phyloP scores from a whole-genome alignment of 148 eudicot genomes.

The Talinum fruticosum region DNA sequence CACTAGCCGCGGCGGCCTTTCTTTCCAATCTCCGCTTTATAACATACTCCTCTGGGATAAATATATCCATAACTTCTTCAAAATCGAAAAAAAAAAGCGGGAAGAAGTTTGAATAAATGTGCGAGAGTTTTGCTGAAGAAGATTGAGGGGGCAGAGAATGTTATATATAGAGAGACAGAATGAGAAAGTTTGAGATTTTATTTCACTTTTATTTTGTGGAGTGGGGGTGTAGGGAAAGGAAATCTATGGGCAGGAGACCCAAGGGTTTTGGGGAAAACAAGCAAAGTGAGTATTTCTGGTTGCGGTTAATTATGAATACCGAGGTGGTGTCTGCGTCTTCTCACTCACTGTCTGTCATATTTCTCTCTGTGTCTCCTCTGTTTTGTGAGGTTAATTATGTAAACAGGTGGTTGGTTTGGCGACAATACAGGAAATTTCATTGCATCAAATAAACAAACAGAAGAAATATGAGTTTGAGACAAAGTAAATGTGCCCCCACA shows the following conservation, averaged over 20 bases:
- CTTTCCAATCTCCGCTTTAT: not conserved
- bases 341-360: not conserved
- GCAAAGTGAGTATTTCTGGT: not conserved
- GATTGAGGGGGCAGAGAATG: not conserved
- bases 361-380: not conserved
- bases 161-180: not conserved
- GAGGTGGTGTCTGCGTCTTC: not conserved
- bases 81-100: not conserved
- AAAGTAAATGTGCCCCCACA: not conserved
- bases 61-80: not conserved
- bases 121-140: not conserved
- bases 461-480: not conserved
- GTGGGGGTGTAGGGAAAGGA: not conserved
- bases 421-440: not conserved
- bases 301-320: not conserved
- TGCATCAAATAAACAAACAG: not conserved
- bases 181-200: not conserved
- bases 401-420: not conserved
- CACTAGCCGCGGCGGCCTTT: not conserved
- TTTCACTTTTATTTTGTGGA: not conserved
- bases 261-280: not conserved
- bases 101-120: too few relatives aligned
- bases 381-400: not conserved
- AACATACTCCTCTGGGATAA: not conserved
- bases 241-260: not conserved